Conservation (phyloP, 495 filamentous ascomycete genomes). For the Poronia punctata region DNA sequence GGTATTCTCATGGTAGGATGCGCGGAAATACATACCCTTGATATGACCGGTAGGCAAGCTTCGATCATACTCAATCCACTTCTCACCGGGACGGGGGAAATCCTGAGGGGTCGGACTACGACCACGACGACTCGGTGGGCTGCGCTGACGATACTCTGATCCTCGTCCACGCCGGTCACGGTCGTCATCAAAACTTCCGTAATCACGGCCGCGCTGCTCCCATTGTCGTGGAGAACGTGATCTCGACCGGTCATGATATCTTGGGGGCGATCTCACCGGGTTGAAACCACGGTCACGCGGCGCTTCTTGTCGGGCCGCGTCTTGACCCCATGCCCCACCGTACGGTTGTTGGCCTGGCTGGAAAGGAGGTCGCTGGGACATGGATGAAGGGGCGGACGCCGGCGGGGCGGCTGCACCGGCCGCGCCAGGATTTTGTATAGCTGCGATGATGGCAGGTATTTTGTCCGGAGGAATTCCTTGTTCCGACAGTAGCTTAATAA, state of each 20-base stretch:
- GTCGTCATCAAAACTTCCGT: conserved; percentile 44
- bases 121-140: conserved; percentile 55
- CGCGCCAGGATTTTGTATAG: conserved; percentile 29
- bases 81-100: conserved; percentile 42
- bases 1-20: conserved; percentile 1
- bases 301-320: conserved; percentile 32
- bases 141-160: conserved; percentile 77
- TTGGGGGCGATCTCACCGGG: conserved; percentile 46
- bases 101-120: conserved; percentile 52
- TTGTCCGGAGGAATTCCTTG: conserved; percentile 40
- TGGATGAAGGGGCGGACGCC: not conserved
- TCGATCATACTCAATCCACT: conserved; percentile 76
- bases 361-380: conserved; percentile 15
- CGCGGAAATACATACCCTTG: conserved; percentile 51
- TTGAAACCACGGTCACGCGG: conserved; percentile 59
- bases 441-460: conserved; percentile 39
- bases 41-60: conserved; percentile 66
- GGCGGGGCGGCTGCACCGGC: conserved; percentile 12
- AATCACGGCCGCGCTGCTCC: conserved; percentile 43
- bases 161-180: conserved; percentile 48
- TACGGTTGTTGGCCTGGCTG: conserved; percentile 19
- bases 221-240: conserved; percentile 63
- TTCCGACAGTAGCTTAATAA: conserved; percentile 40
- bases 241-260: conserved; percentile 66
- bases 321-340: conserved; percentile 29